Conservation (phyloP, 2,329 filamentous ascomycete species). For the Ophiostoma sp. region DNA sequence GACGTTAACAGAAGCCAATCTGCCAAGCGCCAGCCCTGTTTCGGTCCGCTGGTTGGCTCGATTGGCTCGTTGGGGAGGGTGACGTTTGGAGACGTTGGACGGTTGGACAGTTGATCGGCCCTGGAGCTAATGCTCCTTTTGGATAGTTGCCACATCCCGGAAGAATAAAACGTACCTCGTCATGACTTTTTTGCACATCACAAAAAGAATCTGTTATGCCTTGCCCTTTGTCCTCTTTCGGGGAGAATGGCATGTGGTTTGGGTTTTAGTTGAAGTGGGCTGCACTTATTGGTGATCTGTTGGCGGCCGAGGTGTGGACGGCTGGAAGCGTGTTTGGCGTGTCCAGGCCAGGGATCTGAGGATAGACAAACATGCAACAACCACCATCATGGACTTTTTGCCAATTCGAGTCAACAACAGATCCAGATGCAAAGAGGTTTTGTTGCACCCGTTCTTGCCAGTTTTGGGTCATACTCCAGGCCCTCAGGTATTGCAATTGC, state of each 20-base stretch:
- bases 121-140: neutral
- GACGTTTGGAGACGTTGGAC: neutral
- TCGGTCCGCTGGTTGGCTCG: neutral
- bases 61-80: no score
- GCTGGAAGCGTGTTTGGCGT: neutral
- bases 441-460: neutral
- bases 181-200: neutral
- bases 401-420: neutral
- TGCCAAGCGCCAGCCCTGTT: neutral
- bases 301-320: neutral
- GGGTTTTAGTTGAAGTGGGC: neutral
- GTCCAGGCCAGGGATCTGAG: neutral
- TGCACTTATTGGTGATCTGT: neutral
- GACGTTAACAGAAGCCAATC: neutral
- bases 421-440: neutral
- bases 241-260: neutral
- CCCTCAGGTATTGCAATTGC: neutral
- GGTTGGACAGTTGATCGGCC: neutral
- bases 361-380: neutral
- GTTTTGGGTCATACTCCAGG: neutral
- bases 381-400: slow-evolving; percentile 2
- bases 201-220: neutral
- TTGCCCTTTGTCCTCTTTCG: neutral
- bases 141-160: neutral
- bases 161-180: neutral